Base-by-base conservation (phyloP, 768 basidiomycete species). In the Rhizopogon vinicolor region DNA sequence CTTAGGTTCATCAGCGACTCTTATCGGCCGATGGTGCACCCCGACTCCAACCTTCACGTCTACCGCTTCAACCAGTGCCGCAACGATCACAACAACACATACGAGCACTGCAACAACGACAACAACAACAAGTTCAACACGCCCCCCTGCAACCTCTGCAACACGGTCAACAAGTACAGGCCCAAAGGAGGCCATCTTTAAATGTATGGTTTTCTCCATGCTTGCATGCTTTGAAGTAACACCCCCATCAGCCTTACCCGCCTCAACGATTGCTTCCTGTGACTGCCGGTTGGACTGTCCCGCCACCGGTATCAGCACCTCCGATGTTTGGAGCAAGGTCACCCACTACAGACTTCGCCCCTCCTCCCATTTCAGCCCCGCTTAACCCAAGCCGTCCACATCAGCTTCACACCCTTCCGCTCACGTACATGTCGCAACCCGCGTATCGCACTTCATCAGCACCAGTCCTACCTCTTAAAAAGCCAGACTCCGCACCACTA, bases 371-470 rank as follows among this genome's bases (percentile, higher is more conserved):
- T 8, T 35, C 33, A 49, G 4, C 48, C 19, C 48, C 33, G 2
- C 13, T 10, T 19, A 37, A 37, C 37, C 5, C 1, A 7, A 18
- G 16, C n/a, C 45, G 2, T 33, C 51, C 52, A 10, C 58, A 52
- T n/a, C 55, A 41, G 14, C 31, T 41, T 16, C 16, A 16, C 16
- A 46, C 22, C n/a, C 29, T 51, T 51, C 33, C 42, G 25, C 40
- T 18, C 19, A 16, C 28, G 25, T 46, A 35, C 42, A 3, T 44
- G 0, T 51, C 48, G 9, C 37, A 35, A 42, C 22, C 54, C 6
- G 55, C 58, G 14, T 44, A 52, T 18, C 59, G 37, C 19, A 45
- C 14, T 16, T 19, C 31, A 37, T 52, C 62, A 19, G 62, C 54
- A 8, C 37, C 51, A 13, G 43, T 59, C 2, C 13, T 35, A 3